Evolutionary conservation across 345 rosid genomes (phyloP).

Genomic region (Salix exigua): DNA sequence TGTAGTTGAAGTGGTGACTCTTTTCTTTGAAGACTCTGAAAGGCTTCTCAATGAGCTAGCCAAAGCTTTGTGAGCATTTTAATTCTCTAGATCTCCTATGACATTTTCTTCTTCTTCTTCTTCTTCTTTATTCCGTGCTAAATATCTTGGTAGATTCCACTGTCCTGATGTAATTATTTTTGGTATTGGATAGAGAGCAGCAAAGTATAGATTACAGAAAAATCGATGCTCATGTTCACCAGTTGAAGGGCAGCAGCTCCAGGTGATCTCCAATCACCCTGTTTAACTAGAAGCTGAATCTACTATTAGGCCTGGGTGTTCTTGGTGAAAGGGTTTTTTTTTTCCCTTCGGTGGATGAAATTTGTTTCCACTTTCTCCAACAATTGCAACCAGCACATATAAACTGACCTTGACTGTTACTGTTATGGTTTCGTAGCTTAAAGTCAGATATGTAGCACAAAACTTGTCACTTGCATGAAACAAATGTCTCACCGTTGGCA

Average conservation of each 20-base stretch:
- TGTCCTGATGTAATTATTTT: not conserved
- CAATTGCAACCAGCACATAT: not conserved
- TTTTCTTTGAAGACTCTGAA: constrained; percentile 55
- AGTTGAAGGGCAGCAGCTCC: constrained; percentile 63
- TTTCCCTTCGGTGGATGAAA: not conserved
- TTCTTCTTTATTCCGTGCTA: not conserved
- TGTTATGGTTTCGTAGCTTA: not conserved
- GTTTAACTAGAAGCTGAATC: not conserved
- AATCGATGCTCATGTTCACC: constrained; percentile 51
- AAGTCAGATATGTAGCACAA: not conserved
- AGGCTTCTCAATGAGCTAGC: constrained; percentile 53
- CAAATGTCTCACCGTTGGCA: not conserved
- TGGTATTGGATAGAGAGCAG: constrained; percentile 32
- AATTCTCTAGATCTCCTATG: not conserved
- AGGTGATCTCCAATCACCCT: constrained; percentile 29
- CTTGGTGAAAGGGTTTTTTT: not conserved
- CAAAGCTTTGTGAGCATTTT: constrained; percentile 35
- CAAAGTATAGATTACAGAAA: constrained; percentile 38
- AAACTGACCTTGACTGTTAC: not conserved
- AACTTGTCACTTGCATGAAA: not conserved
- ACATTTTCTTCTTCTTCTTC: not conserved
- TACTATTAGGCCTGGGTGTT: not conserved
- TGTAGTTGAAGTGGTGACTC: constrained; percentile 55
- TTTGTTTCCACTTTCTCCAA: not conserved
- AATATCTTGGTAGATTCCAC: not conserved